Evolutionary conservation across 1,139 yeast genomes (phyloP).

Genomic region (Taphrina communis): DNA sequence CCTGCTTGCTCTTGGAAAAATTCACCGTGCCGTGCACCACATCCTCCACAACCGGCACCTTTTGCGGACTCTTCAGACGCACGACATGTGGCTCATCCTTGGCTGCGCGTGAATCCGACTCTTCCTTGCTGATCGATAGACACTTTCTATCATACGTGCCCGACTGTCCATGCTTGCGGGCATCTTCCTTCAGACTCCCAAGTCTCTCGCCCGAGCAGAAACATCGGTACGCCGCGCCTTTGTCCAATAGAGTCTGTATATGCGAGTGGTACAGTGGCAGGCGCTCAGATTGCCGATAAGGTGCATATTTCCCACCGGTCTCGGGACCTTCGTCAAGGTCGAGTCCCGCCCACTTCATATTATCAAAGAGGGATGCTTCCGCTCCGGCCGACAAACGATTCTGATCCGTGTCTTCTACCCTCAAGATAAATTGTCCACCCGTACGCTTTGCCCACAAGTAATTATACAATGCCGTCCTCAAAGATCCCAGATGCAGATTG

Average conservation of each 20-base stretch:
- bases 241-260: slow-evolving; percentile 61
- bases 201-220: slow-evolving; percentile 84
- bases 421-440: slow-evolving; percentile 75
- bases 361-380: slow-evolving; percentile 75
- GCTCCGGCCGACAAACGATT: slow-evolving; percentile 79
- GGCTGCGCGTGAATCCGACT: slow-evolving; percentile 51
- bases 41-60: slow-evolving; percentile 31
- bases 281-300: slow-evolving; percentile 85
- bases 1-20: slow-evolving; percentile 17
- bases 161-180: slow-evolving; percentile 78
- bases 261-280: slow-evolving; percentile 66
- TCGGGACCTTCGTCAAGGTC: slow-evolving; percentile 81
- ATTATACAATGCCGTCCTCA: slow-evolving; percentile 91
- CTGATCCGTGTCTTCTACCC: slow-evolving; percentile 92
- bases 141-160: slow-evolving; percentile 92
- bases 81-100: slow-evolving; percentile 51
- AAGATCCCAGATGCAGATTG: slow-evolving; percentile 83
- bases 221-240: slow-evolving; percentile 83
- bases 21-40: slow-evolving; percentile 40
- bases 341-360: slow-evolving; percentile 78
- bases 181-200: slow-evolving; percentile 69
- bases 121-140: slow-evolving; percentile 55
- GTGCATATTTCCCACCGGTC: slow-evolving; percentile 69
- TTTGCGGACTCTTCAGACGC: slow-evolving; percentile 47
- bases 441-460: slow-evolving; percentile 80